phyloP scores from a whole-genome alignment of 495 filamentous ascomycete genomes.

The Penicillium salamii region DNA sequence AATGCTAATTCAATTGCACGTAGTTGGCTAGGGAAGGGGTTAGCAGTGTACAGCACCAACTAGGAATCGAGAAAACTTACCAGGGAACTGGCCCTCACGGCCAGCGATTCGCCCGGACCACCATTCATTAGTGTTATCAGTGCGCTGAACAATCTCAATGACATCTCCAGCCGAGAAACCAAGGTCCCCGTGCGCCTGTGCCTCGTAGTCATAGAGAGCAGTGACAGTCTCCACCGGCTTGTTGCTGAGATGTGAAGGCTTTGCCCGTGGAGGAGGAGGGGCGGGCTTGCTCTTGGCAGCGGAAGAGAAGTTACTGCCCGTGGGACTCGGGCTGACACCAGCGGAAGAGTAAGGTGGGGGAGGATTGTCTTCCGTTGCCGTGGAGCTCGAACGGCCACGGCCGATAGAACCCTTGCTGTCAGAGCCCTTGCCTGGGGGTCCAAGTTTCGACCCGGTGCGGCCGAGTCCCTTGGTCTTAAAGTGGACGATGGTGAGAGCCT shows the following conservation, averaged over 20 bases:
- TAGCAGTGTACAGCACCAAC: neutral
- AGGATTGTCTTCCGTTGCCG: slow-evolving; percentile 54
- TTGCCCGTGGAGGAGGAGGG: slow-evolving; percentile 89
- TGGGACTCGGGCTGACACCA: slow-evolving; percentile 35
- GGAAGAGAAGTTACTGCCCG: slow-evolving; percentile 52
- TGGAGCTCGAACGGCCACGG: slow-evolving; percentile 35
- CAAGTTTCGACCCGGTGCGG: slow-evolving; percentile 49
- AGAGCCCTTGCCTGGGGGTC: slow-evolving; percentile 30
- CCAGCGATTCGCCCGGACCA: slow-evolving; percentile 81
- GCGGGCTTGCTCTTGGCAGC: slow-evolving; percentile 82
- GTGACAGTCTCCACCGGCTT: slow-evolving; percentile 73
- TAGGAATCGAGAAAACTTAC: slow-evolving; percentile 48
- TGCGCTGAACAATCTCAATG: slow-evolving; percentile 82
- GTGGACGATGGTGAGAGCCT: slow-evolving; percentile 74
- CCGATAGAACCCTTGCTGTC: slow-evolving; percentile 30
- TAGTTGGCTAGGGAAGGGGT: slow-evolving; percentile 38
- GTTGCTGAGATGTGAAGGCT: slow-evolving; percentile 66
- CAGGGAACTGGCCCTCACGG: slow-evolving; percentile 88
- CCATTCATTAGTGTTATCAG: slow-evolving; percentile 92
- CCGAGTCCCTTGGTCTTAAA: slow-evolving; percentile 79
- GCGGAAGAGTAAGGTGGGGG: slow-evolving; percentile 66
- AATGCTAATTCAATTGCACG: slow-evolving; percentile 41
- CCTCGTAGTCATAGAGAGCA: slow-evolving; percentile 92
- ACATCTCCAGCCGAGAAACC: slow-evolving; percentile 87
- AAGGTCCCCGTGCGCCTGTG: slow-evolving; percentile 90